Conservation (phyloP, 139 green algal genomes). For the Chlamydomonas sp. region DNA sequence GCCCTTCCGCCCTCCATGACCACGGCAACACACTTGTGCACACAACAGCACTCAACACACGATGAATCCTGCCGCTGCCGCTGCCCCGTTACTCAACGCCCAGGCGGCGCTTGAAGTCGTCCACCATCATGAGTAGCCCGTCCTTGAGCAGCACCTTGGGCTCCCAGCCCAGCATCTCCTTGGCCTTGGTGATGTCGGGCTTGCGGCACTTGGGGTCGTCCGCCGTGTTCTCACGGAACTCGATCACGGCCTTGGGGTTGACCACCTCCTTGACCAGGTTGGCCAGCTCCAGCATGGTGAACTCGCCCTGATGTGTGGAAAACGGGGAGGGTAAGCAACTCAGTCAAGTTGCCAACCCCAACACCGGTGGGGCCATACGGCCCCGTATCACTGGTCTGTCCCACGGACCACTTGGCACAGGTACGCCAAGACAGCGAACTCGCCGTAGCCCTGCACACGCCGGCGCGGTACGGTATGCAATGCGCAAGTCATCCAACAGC, state of each 20-base stretch:
- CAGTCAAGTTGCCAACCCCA: too few relatives aligned
- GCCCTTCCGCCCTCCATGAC: too few relatives aligned
- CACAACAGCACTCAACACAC: too few relatives aligned
- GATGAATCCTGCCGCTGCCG: background rate
- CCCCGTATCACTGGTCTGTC: too few relatives aligned
- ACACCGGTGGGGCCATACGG: too few relatives aligned
- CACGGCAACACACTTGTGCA: too few relatives aligned
- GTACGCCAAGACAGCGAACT: too few relatives aligned
- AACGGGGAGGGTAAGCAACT: too few relatives aligned
- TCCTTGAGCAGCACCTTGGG: slow-evolving; percentile 90
- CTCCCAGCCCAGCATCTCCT: slow-evolving; percentile 90
- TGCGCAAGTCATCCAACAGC: too few relatives aligned
- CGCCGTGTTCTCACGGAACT: slow-evolving; percentile 93
- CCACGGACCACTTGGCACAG: too few relatives aligned
- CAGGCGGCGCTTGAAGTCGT: slow-evolving; percentile 92
- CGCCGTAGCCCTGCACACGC: too few relatives aligned
- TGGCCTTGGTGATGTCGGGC: slow-evolving; percentile 92
- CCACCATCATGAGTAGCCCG: slow-evolving; percentile 92
- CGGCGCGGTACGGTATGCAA: too few relatives aligned
- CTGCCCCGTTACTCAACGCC: slow-evolving; percentile 40
- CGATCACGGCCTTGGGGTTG: slow-evolving; percentile 78
- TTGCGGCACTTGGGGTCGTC: slow-evolving; percentile 91
- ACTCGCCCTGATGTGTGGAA: slow-evolving; percentile 77
- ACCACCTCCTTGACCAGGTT: slow-evolving; percentile 79
- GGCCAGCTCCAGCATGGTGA: slow-evolving; percentile 99